phyloP scores from a whole-genome alignment of 306 rosid species.

The Trifolium repens region DNA sequence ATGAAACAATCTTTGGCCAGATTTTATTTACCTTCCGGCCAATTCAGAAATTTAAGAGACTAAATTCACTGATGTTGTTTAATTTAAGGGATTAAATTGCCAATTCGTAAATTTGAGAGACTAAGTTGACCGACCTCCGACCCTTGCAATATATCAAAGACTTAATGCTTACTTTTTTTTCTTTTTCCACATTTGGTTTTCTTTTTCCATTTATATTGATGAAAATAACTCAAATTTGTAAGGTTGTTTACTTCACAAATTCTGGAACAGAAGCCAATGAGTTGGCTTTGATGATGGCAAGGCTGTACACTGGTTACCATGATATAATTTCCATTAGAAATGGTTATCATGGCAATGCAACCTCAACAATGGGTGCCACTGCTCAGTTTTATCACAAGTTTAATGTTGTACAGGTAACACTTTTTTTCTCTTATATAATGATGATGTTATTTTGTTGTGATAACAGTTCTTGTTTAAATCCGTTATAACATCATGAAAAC shows the following conservation, averaged over 20 bases:
- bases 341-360: conserved; percentile 61
- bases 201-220: background rate
- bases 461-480: conserved; percentile 26
- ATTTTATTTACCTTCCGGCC: no score
- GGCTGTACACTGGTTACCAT: conserved; percentile 50
- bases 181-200: background rate
- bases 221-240: conserved; percentile 2
- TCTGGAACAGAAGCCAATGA: conserved; percentile 64
- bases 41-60: no score
- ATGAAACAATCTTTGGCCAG: background rate
- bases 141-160: background rate
- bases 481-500: background rate
- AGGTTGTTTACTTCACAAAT: conserved; percentile 59
- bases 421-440: conserved; percentile 6
- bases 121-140: no score
- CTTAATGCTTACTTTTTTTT: background rate
- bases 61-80: background rate
- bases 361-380: conserved; percentile 52
- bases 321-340: conserved; percentile 58
- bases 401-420: conserved; percentile 51
- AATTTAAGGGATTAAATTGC: background rate
- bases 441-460: background rate
- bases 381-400: conserved; percentile 52
- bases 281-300: conserved; percentile 55
- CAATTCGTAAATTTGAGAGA: background rate